Evolutionary conservation across 192 early-diverging fungal genomes (phyloP).

Genomic region (Lunasporangiospora selenospora): DNA sequence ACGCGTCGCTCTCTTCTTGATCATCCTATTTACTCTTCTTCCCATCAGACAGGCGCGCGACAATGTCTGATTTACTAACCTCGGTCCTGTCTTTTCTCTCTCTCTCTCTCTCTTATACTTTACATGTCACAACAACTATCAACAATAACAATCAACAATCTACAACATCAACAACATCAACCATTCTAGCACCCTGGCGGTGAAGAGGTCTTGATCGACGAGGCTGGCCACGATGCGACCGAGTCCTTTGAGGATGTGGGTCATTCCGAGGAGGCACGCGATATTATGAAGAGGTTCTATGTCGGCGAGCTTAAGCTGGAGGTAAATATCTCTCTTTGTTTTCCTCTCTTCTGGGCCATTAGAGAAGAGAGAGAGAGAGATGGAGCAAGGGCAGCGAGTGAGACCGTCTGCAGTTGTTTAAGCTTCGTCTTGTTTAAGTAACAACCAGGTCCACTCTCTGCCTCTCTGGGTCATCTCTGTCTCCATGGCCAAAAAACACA

Average conservation of each 20-base stretch:
- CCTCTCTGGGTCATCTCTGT: neutral
- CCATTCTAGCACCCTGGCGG: slow-evolving; percentile 97
- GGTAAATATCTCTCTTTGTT: slow-evolving; percentile 52
- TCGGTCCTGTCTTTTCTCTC: neutral
- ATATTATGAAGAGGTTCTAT: slow-evolving; percentile 76
- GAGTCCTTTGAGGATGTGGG: slow-evolving; percentile 97
- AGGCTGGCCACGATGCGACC: slow-evolving; percentile 86
- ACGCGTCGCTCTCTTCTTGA: too few species aligned
- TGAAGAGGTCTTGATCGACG: slow-evolving; percentile 87
- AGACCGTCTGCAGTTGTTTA: neutral
- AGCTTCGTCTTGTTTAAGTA: slow-evolving; percentile 15
- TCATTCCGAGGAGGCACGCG: slow-evolving; percentile 92
- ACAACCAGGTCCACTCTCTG: slow-evolving; percentile 3
- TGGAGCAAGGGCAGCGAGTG: too few species aligned
- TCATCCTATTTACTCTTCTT: too few species aligned
- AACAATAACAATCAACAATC: too few species aligned
- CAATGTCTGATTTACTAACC: too few species aligned
- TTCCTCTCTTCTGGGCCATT: neutral
- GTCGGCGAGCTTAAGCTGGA: slow-evolving; percentile 73
- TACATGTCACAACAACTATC: too few species aligned
- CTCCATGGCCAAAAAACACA: neutral
- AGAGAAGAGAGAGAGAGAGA: too few species aligned
- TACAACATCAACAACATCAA: too few species aligned
- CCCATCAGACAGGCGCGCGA: too few species aligned
- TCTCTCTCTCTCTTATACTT: neutral